Evolutionary conservation across 192 early-diverging fungal genomes (phyloP).

Genomic region (Gorgonomyces haynaldii): DNA sequence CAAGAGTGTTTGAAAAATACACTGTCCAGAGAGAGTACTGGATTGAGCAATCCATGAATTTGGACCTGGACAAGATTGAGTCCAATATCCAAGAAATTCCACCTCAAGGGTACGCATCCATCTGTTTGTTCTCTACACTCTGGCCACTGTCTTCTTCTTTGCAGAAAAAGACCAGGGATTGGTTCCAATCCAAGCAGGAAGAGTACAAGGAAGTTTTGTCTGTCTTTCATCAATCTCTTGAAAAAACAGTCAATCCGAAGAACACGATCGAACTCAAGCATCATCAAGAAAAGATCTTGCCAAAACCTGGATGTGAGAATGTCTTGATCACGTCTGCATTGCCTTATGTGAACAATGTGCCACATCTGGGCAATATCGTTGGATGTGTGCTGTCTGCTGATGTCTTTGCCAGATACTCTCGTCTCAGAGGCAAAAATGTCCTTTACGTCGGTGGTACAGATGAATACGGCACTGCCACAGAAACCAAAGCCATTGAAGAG

Average conservation of each 20-base stretch:
- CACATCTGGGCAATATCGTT: conserved; percentile 98
- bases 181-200: no score
- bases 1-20: no score
- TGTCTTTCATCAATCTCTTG: no score
- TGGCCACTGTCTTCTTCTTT: no score
- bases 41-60: no score
- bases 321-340: conserved; percentile 91
- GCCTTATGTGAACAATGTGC: conserved; percentile 98
- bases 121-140: no score
- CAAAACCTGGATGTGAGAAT: conserved; percentile 64
- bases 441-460: conserved; percentile 94
- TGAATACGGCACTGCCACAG: conserved; percentile 98
- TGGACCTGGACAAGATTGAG: no score
- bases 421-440: conserved; percentile 79
- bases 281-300: conserved; percentile 21
- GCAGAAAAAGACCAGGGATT: no score
- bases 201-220: no score
- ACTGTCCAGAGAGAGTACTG: no score
- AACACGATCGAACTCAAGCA: conserved; percentile 7
- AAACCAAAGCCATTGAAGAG: conserved; percentile 95
- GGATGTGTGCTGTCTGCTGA: conserved; percentile 98
- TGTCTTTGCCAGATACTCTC: conserved; percentile 85
- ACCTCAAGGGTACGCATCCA: no score
- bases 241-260: not conserved
- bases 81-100: no score